These are phyloP conservation scores for Hyphodiscus hymeniophilus DNA, from an alignment of 495 filamentous ascomycete genomes.

Conservation along the genomic window DNA sequence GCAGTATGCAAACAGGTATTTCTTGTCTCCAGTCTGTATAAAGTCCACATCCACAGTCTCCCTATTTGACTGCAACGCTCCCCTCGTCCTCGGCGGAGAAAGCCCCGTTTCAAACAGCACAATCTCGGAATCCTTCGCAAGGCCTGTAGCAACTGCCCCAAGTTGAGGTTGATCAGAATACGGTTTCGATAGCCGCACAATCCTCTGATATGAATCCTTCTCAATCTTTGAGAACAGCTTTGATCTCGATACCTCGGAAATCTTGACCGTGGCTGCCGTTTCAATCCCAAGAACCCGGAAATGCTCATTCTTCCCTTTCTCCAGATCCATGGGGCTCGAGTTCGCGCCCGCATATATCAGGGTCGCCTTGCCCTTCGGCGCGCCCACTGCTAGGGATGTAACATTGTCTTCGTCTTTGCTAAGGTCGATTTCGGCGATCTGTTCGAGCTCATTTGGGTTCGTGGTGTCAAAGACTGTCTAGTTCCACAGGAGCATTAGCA, in stretches of 20 bases:
- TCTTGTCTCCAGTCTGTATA: constrained; percentile 45
- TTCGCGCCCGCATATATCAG: constrained; percentile 80
- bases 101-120: constrained; percentile 63
- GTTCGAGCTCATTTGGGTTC: constrained; percentile 47
- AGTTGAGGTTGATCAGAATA: constrained; percentile 48
- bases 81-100: constrained; percentile 50
- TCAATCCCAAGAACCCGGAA: constrained; percentile 69
- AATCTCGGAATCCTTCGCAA: constrained; percentile 65
- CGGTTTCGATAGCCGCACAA: constrained; percentile 61
- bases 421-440: constrained; percentile 68
- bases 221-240: constrained; percentile 55
- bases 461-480: constrained; percentile 66
- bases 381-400: constrained; percentile 63
- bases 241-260: constrained; percentile 46
- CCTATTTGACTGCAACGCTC: constrained; percentile 54
- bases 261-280: constrained; percentile 34
- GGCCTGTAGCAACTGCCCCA: constrained; percentile 65
- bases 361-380: constrained; percentile 43
- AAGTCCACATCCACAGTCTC: constrained; percentile 84
- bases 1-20: constrained; percentile 71
- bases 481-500: constrained; percentile 21
- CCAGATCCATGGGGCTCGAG: constrained; percentile 59
- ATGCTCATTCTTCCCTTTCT: constrained; percentile 78
- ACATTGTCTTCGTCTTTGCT: constrained; percentile 88
- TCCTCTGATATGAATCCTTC: constrained; percentile 69